Conservation (phyloP, 345 rosid species). For the Noccaea caerulescens region DNA sequence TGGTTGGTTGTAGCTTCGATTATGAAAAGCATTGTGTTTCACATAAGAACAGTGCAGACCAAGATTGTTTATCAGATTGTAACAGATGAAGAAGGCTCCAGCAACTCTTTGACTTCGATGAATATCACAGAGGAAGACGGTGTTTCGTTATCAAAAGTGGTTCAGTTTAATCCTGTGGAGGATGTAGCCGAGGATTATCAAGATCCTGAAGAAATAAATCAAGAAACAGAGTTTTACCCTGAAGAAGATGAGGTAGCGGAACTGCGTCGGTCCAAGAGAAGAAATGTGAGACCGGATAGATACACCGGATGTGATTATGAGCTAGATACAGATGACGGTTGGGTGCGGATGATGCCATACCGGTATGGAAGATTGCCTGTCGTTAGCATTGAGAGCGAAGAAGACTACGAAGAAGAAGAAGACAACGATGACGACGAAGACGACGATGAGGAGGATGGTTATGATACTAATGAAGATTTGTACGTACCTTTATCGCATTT, state of each 20-base stretch:
- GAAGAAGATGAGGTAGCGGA: conserved; percentile 50
- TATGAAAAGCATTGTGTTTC: conserved; percentile 55
- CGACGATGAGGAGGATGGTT: neutral
- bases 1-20: conserved; percentile 72
- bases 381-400: conserved; percentile 46
- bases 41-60: conserved; percentile 57
- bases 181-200: conserved; percentile 40
- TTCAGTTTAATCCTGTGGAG: conserved; percentile 43
- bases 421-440: neutral
- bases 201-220: conserved; percentile 32
- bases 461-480: conserved; percentile 40
- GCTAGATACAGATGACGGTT: conserved; percentile 13
- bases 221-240: conserved; percentile 31
- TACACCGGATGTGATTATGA: conserved; percentile 31
- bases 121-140: conserved; percentile 62
- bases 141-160: conserved; percentile 49
- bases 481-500: conserved; percentile 56
- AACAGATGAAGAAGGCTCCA: conserved; percentile 44
- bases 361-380: neutral
- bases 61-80: conserved; percentile 74
- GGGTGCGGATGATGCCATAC: conserved; percentile 44
- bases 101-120: conserved; percentile 45
- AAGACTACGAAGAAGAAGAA: conserved; percentile 15
- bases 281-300: conserved; percentile 34
- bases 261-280: conserved; percentile 55